These are phyloP conservation scores for Dorcoceras hygrometricum DNA, from an alignment of 257 asterid species.

Conservation along the genomic window DNA sequence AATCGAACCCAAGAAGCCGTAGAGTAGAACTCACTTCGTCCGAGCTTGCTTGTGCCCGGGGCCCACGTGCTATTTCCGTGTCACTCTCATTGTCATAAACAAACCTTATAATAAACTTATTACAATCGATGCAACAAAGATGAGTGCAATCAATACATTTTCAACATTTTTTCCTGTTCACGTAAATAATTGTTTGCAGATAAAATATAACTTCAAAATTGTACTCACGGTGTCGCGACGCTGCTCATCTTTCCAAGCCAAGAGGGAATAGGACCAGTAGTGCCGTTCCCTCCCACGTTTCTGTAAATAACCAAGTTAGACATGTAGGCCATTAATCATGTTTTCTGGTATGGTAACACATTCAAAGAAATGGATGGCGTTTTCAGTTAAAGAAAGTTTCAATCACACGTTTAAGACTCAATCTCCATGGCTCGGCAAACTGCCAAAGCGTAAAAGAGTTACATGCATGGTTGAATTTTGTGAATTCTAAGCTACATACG, in stretches of 20 bases:
- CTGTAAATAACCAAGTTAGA: background rate
- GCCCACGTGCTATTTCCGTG: too few relatives aligned
- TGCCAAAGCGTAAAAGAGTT: too few relatives aligned
- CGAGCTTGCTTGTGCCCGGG: too few relatives aligned
- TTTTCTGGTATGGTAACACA: background rate
- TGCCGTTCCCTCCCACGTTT: constrained; percentile 77
- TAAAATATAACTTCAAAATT: constrained; percentile 7
- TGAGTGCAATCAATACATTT: too few relatives aligned
- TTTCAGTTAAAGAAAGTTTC: background rate
- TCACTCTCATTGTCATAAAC: too few relatives aligned
- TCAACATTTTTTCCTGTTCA: background rate
- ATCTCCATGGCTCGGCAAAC: too few relatives aligned
- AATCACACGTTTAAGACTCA: background rate
- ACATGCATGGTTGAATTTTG: too few relatives aligned
- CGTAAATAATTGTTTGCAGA: constrained; percentile 8
- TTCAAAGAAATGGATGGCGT: background rate
- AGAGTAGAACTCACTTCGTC: too few relatives aligned
- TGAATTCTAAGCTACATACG: too few relatives aligned
- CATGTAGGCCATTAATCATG: background rate
- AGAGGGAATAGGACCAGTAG: constrained; percentile 74
- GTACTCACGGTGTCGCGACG: constrained; percentile 71
- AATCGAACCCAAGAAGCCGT: too few relatives aligned
- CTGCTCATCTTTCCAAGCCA: constrained; percentile 63
- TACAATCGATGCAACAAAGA: too few relatives aligned
- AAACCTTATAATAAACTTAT: too few relatives aligned